Percentiles rank a stretch among this genome's conserved stretches.
These are phyloP conservation scores for Plasmodium cynomolgi DNA, from an alignment of 169 alveolate species.

Conservation along the genomic window DNA sequence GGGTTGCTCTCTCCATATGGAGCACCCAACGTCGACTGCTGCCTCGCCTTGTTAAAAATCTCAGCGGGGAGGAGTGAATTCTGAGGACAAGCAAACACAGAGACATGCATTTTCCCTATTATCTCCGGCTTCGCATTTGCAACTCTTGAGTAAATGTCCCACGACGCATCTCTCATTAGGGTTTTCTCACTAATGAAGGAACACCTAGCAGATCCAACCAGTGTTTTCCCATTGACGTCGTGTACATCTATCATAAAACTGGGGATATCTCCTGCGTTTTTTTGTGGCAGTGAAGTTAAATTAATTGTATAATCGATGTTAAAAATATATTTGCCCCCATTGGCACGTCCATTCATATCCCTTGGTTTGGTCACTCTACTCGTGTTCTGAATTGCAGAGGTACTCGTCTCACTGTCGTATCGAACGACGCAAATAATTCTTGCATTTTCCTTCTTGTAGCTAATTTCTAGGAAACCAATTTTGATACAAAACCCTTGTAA, in stretches of 20 bases:
- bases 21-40: neutral
- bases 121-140: slow-evolving; percentile 63
- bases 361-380: slow-evolving; percentile 71
- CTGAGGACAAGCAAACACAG: slow-evolving; percentile 82
- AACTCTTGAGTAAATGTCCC: slow-evolving; percentile 79
- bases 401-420: slow-evolving; percentile 70
- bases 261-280: slow-evolving; percentile 84
- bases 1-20: neutral
- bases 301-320: slow-evolving; percentile 76
- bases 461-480: slow-evolving; percentile 34
- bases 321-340: slow-evolving; percentile 77
- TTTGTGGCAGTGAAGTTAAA: slow-evolving; percentile 83
- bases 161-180: slow-evolving; percentile 77
- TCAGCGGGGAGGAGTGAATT: slow-evolving; percentile 88
- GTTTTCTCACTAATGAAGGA: slow-evolving; percentile 80
- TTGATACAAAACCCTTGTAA: slow-evolving; percentile 32
- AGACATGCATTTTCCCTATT: slow-evolving; percentile 83
- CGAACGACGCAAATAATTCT: slow-evolving; percentile 76
- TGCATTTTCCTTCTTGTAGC: slow-evolving; percentile 38
- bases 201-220: slow-evolving; percentile 77
- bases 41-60: slow-evolving; percentile 74
- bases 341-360: slow-evolving; percentile 4
- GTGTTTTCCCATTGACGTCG: slow-evolving; percentile 34
- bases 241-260: slow-evolving; percentile 83
- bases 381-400: slow-evolving; percentile 70